These are phyloP conservation scores for Backusella macrospora DNA, from an alignment of 192 early-diverging fungal genomes.

Conservation along the genomic window DNA sequence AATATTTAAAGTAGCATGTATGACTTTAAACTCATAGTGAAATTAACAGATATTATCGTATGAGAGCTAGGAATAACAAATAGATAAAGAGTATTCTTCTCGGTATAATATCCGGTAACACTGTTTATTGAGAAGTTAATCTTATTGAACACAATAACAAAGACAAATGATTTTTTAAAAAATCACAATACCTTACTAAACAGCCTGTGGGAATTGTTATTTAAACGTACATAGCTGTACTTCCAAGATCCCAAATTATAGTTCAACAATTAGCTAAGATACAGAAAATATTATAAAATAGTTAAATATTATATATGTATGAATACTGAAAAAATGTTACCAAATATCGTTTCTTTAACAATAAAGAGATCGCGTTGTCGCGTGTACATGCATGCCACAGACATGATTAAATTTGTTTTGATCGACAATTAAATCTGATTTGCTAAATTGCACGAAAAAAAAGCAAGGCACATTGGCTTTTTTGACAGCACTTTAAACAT, in stretches of 20 bases:
- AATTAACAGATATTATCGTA: not conserved
- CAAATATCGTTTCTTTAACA: slow-evolving; percentile 1
- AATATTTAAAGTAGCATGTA: not conserved
- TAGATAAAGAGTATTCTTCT: not conserved
- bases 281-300: not conserved
- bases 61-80: not conserved
- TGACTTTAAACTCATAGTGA: not conserved
- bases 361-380: not conserved
- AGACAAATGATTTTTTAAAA: not conserved
- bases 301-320: not conserved
- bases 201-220: slow-evolving; percentile 3
- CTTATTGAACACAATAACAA: slow-evolving; percentile 9
- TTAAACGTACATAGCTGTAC: not conserved
- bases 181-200: not conserved
- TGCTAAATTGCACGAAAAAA: slow-evolving; percentile 6
- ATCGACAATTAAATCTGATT: slow-evolving; percentile 7
- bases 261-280: not conserved
- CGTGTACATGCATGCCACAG: not conserved
- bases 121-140: not conserved
- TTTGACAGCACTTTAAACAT: slow-evolving; percentile 7
- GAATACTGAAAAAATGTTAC: not conserved
- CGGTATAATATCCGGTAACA: not conserved
- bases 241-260: not conserved
- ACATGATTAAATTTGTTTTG: slow-evolving; percentile 6
- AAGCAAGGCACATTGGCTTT: slow-evolving; percentile 4